Percentiles rank a stretch among this genome's conserved stretches.
Conservation (phyloP, 1,284 basidiomycete species). For the Vanrija humicola region DNA sequence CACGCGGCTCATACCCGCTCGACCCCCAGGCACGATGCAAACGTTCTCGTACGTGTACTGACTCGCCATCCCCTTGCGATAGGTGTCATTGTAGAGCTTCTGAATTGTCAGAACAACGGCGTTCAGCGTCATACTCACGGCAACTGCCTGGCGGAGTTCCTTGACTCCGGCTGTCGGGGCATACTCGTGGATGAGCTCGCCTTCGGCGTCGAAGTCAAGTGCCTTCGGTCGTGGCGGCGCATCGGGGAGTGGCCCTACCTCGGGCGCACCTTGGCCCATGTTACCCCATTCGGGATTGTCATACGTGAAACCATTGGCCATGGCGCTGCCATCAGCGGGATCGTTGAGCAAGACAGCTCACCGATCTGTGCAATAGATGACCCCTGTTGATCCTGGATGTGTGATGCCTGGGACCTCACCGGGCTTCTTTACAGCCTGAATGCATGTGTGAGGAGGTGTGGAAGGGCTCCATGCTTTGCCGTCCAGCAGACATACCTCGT, state of each 20-base stretch:
- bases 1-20: constrained; percentile 78
- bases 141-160: constrained; percentile 48
- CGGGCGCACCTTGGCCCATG: constrained; percentile 69
- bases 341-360: constrained; percentile 1
- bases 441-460: not conserved
- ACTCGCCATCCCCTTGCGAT: constrained; percentile 70
- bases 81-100: constrained; percentile 79
- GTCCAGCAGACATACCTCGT: constrained; percentile 6
- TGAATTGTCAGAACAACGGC: constrained; percentile 57
- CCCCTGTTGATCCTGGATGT: constrained; percentile 51
- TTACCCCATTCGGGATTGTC: constrained; percentile 72
- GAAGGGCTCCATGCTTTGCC: no score
- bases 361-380: constrained; percentile 81
- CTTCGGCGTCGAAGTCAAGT: constrained; percentile 58
- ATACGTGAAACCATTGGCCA: constrained; percentile 78
- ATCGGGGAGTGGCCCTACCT: constrained; percentile 66
- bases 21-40: constrained; percentile 66
- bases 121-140: constrained; percentile 48
- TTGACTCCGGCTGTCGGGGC: constrained; percentile 89
- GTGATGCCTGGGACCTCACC: constrained; percentile 35
- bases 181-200: constrained; percentile 76
- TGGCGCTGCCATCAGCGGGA: constrained; percentile 7
- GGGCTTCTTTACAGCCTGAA: not conserved
- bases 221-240: constrained; percentile 63
- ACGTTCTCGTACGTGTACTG: constrained; percentile 84